These are phyloP conservation scores for Pigoraptor vietnamica DNA, from an alignment of 78 protist genomes.

Conservation along the genomic window DNA sequence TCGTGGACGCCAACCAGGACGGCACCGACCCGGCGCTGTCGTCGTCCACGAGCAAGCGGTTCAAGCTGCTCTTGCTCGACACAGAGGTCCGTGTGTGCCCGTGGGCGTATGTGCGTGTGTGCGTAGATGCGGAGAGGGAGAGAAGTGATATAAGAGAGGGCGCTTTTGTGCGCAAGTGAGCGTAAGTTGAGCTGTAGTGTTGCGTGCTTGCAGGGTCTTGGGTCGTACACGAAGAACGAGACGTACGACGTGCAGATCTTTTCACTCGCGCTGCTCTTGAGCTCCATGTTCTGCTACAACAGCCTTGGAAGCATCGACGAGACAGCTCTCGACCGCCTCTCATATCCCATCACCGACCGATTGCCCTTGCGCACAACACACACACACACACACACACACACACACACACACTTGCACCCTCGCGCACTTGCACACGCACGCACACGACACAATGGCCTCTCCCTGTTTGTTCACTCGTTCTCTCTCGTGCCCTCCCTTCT, in stretches of 20 bases:
- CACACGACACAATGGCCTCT: too few species aligned
- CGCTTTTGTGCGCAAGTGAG: not conserved
- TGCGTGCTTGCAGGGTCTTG: constrained; percentile 13
- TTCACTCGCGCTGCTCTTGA: constrained; percentile 29
- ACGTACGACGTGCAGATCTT: constrained; percentile 11
- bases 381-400: not conserved
- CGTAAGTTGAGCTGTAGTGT: too few species aligned
- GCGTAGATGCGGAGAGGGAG: not conserved
- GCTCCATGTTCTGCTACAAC: constrained; percentile 30
- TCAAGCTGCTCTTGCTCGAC: not conserved
- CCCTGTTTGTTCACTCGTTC: not conserved
- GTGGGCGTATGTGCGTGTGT: not conserved
- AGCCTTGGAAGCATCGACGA: constrained; percentile 31
- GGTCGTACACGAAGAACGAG: not conserved
- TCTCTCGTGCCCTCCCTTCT: not conserved
- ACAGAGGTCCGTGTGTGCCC: not conserved
- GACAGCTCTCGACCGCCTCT: constrained; percentile 18
- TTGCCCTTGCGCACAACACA: not conserved
- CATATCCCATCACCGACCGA: not conserved
- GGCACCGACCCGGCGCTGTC: not conserved
- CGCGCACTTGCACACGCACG: not conserved
- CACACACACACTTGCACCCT: not conserved
- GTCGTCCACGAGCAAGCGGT: not conserved
- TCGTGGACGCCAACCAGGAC: not conserved
- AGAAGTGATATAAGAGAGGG: too few species aligned